Conservation (phyloP, 331 rosid genomes). For the Stylosanthes scabra region DNA sequence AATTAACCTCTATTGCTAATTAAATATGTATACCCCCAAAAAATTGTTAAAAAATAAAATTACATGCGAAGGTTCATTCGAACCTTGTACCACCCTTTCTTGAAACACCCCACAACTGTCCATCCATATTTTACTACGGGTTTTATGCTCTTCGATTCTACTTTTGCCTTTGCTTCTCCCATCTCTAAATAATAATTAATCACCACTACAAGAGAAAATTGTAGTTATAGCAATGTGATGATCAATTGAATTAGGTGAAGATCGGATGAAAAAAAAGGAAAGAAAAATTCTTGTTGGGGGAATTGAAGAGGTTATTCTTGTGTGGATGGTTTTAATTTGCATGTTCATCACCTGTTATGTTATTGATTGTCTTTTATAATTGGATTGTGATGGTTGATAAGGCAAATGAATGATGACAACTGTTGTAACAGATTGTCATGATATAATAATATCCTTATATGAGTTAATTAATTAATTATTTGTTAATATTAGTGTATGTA, state of each 20-base stretch:
- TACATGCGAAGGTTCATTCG: constrained; percentile 25
- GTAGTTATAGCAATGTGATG: neutral
- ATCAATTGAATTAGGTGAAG: neutral
- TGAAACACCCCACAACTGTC: constrained; percentile 40
- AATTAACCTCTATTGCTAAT: neutral
- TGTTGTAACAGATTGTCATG: neutral
- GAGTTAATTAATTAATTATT: too few relatives aligned
- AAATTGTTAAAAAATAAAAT: too few relatives aligned
- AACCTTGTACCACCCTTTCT: constrained; percentile 49
- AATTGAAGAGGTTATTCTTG: too few relatives aligned
- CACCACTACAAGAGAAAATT: neutral
- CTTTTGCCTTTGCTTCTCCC: constrained; percentile 4
- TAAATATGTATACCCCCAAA: neutral
- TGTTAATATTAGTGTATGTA: too few relatives aligned
- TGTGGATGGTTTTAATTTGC: neutral
- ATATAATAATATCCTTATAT: too few relatives aligned
- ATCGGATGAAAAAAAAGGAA: too few relatives aligned
- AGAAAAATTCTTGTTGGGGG: too few relatives aligned
- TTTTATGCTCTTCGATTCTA: neutral
- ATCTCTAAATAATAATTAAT: neutral
- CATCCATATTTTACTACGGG: constrained; percentile 25
- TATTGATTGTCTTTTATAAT: neutral
- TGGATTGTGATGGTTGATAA: neutral
- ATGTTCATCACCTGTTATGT: neutral
- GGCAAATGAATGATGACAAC: neutral